Evolutionary conservation across 371 early-diverging fungal genomes (phyloP).

Genomic region (Funneliformis caledonium): DNA sequence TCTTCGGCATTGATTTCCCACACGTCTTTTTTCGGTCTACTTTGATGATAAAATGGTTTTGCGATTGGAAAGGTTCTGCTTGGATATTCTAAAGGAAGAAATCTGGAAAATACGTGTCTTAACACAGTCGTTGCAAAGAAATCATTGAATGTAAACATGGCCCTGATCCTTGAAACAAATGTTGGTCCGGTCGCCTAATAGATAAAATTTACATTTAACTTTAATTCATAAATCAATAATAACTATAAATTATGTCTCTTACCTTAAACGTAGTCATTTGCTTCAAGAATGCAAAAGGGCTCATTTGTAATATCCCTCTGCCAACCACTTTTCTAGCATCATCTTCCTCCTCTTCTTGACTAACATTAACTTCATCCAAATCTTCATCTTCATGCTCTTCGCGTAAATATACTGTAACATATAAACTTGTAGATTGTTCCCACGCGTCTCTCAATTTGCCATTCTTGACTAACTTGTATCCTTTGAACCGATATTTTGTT

Average conservation of each 20-base stretch:
- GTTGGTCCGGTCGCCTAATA: not conserved
- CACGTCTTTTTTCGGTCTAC: not conserved
- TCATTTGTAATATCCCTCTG: conserved; percentile 31
- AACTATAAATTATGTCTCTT: not conserved
- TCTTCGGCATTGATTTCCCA: conserved; percentile 21
- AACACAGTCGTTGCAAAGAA: conserved; percentile 44
- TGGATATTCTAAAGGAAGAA: conserved; percentile 37
- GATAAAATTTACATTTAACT: not conserved
- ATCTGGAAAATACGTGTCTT: conserved; percentile 44
- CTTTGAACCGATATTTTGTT: conserved; percentile 48
- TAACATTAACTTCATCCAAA: conserved; percentile 11
- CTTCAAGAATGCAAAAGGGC: not conserved
- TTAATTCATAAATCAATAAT: not conserved
- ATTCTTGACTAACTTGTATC: conserved; percentile 46
- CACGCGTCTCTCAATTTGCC: conserved; percentile 45
- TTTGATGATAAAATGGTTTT: not conserved
- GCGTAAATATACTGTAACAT: conserved; percentile 45
- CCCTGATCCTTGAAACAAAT: not conserved
- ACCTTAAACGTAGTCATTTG: conserved; percentile 38
- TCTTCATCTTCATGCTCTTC: not conserved
- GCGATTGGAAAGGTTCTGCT: conserved; percentile 7
- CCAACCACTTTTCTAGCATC: conserved; percentile 28
- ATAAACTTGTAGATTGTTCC: conserved; percentile 47
- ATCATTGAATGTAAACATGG: not conserved
- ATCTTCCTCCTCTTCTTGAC: conserved; percentile 5